Evolutionary conservation across 192 early-diverging fungal genomes (phyloP), one percentile per base, ranked within the genome.

Genomic region (Linnemannia exigua): DNA sequence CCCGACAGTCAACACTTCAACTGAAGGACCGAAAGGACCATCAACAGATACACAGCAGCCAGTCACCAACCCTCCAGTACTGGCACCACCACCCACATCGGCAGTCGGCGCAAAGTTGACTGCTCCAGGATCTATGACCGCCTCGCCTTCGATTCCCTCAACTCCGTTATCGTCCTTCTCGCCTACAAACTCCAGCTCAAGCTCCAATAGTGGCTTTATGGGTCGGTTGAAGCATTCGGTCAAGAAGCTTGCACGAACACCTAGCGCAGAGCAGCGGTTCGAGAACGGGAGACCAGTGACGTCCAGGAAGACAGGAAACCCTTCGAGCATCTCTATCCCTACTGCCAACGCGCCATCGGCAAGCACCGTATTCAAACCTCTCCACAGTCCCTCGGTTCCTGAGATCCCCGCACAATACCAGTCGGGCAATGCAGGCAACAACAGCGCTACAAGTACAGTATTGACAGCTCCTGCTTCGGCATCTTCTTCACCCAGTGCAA

Each of bases 181-280:
- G 19, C 48, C 58, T 6, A 69, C 89, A 79, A 28, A 41, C 20
- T 52, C 90, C 84, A 73, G 71, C 72, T 58, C 91, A 74, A 72
- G 84, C 78, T 33, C 87, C 84, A 72, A 89, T 87, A 76, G 87
- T 77, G 51, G 81, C 17, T 87, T 87, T 35, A 89, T 92, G 89
- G 84, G 90, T n/a, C 82, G 91, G 22, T 47, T 93, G 36, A 91
- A 90, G 16, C 87, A 87, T 35, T 89, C 89, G 69, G 87, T 88
- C 5, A 90, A 89, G n/a, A 92, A 92, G 47, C 38, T 89, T 37
- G 70, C 84, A 1, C 68, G 89, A 36, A 86, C 87, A 22, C 88
- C 89, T 66, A 88, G 88, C 73, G 70, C 73, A 28, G 91, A 91
- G 35, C 78, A 83, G 20, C 70, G 76, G 28, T 80, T 80, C 37